Base-by-base conservation (phyloP, 2,329 filamentous ascomycete genomes). In the Acarospora socialis region DNA sequence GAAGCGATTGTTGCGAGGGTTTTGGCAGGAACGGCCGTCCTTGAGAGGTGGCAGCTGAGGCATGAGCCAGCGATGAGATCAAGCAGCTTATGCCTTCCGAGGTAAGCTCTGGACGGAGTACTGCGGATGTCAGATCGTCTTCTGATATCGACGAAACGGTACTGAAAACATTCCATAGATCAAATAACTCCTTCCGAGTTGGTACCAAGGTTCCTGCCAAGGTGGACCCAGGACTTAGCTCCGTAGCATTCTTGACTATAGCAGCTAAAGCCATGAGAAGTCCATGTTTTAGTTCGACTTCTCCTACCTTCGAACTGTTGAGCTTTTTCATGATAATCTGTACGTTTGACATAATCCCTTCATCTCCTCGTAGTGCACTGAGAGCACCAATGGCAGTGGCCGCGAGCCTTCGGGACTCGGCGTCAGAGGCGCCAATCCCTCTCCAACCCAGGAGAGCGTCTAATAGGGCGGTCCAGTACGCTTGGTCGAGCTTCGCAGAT, bases 401-500 rank as follows among this genome's bases (percentile, higher is more conserved):
- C 9, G 83, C 77, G 30, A 71, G 68, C 43, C 81, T 68, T 38
- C 90, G 70, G 2, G 83, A 82, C 4, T 66, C 60, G 0, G 74
- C 67, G 51, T 94, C 84, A 6, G 73, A 63, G 41, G 92, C 82
- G 0, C 77, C 76, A n/a, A 92, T 70, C 1, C 90, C 90, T 52
- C 87, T 70, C 90, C 90, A 98, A 13, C 73, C 75, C 8, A 92
- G 59, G 5, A 93, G 60, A 0, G 69, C 77, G 21, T 77, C 67
- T 6, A 83, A 56, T 3, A 94, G 56, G 1, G 79, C 74, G 28
- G 67, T 62, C 51, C 81, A 81, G 40, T 81, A 82, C 1, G 60
- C 48, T 6, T 50, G 45, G 18, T 74, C 70, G 4, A 95, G 57
- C n/a, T 57, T 60, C 0, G 81, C 72, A 1, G 79, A 78, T 21